phyloP scores from a whole-genome alignment of 2,329 filamentous ascomycete species.

The Fusarium camptoceras region DNA sequence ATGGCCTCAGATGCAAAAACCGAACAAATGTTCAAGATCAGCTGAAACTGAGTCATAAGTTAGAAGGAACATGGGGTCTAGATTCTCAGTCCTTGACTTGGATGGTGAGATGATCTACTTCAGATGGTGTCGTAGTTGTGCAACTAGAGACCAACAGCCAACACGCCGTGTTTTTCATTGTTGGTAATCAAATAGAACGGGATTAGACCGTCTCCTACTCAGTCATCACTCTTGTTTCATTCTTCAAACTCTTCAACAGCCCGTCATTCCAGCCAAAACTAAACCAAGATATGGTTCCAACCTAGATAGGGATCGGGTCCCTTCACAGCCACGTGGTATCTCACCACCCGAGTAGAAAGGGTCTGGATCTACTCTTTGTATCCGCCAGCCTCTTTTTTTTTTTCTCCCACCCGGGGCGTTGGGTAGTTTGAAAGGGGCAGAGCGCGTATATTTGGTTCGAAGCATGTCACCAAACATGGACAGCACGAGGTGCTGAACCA shows the following conservation, averaged over 20 bases:
- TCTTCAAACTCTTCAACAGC: slow-evolving; percentile 3
- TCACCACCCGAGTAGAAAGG: slow-evolving; percentile 6
- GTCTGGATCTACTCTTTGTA: slow-evolving; percentile 2
- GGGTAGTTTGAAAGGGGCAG: neutral
- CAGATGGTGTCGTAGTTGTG: neutral
- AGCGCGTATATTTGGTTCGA: neutral
- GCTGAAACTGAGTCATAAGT: neutral
- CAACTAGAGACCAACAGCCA: neutral
- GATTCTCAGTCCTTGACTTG: neutral
- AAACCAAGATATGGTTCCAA: slow-evolving; percentile 2
- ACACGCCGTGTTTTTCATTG: neutral
- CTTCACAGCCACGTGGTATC: slow-evolving; percentile 26
- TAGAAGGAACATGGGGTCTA: neutral
- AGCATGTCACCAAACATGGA: slow-evolving; percentile 10
- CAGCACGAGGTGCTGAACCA: slow-evolving; percentile 20
- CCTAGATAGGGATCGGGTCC: slow-evolving; percentile 6
- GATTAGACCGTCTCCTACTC: neutral
- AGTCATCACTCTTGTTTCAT: slow-evolving; percentile 10
- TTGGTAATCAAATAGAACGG: neutral
- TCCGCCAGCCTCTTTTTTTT: neutral
- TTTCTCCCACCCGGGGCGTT: neutral
- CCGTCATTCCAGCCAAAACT: slow-evolving; percentile 21
- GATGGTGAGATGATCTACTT: neutral
- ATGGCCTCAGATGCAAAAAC: slow-evolving; percentile 17
- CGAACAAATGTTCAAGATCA: neutral